Evolutionary conservation across 306 rosid genomes (phyloP).

Genomic region (Acacia acuminata): DNA sequence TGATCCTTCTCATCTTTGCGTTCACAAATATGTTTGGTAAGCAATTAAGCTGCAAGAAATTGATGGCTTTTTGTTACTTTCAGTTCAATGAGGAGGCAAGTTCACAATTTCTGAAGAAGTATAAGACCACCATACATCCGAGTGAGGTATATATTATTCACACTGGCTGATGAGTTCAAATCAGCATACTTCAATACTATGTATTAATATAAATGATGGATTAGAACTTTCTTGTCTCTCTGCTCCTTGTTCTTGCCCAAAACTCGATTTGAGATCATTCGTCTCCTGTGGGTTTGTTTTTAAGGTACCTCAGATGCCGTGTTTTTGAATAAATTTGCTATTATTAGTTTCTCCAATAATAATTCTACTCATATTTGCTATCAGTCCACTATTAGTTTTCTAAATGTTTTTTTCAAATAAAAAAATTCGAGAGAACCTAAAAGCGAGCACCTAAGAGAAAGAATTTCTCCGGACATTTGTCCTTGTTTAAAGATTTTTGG

Average conservation of each 20-base stretch:
- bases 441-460: background rate
- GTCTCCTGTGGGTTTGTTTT: too few relatives aligned
- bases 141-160: conserved; percentile 73
- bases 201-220: background rate
- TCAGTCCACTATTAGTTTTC: background rate
- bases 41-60: conserved; percentile 13
- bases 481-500: background rate
- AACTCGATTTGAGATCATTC: background rate
- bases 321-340: too few relatives aligned
- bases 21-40: conserved; percentile 1
- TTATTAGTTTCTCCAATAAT: background rate
- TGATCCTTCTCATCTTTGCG: conserved; percentile 7
- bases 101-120: conserved; percentile 98
- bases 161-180: background rate
- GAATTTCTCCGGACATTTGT: background rate
- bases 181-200: background rate
- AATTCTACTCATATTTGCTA: background rate
- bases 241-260: background rate
- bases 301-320: too few relatives aligned
- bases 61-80: conserved; percentile 15
- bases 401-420: background rate
- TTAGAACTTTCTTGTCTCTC: background rate
- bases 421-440: background rate
- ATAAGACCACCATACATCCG: conserved; percentile 97
- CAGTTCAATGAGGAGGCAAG: conserved; percentile 99